Conservation (phyloP, 192 early-diverging fungal genomes). For the Entomortierella chlamydospora region DNA sequence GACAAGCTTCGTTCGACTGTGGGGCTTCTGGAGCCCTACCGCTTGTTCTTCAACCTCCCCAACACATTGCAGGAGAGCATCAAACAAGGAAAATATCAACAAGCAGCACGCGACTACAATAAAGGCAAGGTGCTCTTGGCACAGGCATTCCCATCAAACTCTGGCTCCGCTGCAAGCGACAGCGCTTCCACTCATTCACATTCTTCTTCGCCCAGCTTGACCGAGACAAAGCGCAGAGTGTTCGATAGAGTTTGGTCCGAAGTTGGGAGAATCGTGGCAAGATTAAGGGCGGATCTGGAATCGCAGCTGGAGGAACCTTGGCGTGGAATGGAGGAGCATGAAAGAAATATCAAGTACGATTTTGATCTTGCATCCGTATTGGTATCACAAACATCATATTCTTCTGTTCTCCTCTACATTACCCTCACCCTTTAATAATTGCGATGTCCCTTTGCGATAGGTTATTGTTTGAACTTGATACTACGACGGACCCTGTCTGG, state of each 20-base stretch:
- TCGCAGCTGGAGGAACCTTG: constrained; percentile 80
- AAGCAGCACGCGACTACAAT: constrained; percentile 94
- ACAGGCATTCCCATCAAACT: constrained; percentile 34
- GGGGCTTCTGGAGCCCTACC: constrained; percentile 92
- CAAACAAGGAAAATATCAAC: constrained; percentile 88
- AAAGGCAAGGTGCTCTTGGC: constrained; percentile 80
- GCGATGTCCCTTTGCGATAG: constrained; percentile 43
- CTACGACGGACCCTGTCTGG: constrained; percentile 88
- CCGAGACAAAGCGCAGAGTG: constrained; percentile 70
- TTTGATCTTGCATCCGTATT: too few relatives aligned
- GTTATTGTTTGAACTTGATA: constrained; percentile 79
- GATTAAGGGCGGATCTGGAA: constrained; percentile 79
- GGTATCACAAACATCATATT: too few relatives aligned
- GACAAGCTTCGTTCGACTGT: constrained; percentile 94
- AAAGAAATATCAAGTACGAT: constrained; percentile 83
- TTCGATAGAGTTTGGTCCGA: constrained; percentile 97
- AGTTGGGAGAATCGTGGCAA: constrained; percentile 84
- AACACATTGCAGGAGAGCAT: constrained; percentile 86
- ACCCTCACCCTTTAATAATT: too few relatives aligned
- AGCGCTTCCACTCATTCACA: constrained; percentile 38
- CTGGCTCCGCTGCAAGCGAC: constrained; percentile 11
- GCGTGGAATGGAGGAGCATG: constrained; percentile 88
- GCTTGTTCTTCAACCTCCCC: constrained; percentile 98
- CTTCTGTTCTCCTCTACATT: too few relatives aligned
- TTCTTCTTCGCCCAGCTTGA: constrained; percentile 30